A percentile compares a stretch with the other conserved stretches of the same genome.
These are phyloP conservation scores for Phytophthora melonis DNA, from an alignment of 352 stramenopile genomes.

Conservation along the genomic window DNA sequence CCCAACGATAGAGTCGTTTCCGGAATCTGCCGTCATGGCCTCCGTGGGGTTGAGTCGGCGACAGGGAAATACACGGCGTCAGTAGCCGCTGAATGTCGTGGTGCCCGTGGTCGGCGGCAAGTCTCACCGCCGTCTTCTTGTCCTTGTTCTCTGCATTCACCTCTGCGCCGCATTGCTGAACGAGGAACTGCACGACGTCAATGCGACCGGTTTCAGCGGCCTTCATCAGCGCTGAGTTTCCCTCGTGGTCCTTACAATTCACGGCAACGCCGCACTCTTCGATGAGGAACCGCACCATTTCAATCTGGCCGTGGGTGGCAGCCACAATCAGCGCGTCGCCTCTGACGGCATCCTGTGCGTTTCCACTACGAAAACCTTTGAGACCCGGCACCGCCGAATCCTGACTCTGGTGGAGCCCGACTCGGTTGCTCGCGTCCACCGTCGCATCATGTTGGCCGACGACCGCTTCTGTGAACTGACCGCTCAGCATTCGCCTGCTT, in stretches of 20 bases:
- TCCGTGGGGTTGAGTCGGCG: neutral
- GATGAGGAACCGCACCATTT: neutral
- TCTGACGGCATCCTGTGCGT: neutral
- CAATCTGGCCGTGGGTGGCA: neutral
- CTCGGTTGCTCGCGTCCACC: neutral
- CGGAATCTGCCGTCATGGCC: neutral
- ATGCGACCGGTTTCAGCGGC: neutral
- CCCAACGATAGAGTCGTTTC: neutral
- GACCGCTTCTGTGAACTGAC: neutral
- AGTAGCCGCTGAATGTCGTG: constrained; percentile 1
- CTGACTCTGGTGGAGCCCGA: neutral
- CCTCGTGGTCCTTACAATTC: neutral
- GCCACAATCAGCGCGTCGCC: neutral
- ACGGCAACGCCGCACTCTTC: neutral
- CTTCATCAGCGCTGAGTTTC: neutral
- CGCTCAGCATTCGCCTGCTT: neutral
- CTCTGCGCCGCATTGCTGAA: neutral
- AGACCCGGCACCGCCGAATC: neutral
- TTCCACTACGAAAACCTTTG: neutral
- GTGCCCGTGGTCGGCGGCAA: neutral
- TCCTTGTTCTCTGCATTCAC: neutral
- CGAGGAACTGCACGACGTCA: neutral
- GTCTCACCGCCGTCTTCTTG: neutral
- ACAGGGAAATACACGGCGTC: neutral
- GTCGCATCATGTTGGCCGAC: neutral